Evolutionary conservation across 345 rosid genomes (phyloP).

Genomic region (Hypericum perforatum): DNA sequence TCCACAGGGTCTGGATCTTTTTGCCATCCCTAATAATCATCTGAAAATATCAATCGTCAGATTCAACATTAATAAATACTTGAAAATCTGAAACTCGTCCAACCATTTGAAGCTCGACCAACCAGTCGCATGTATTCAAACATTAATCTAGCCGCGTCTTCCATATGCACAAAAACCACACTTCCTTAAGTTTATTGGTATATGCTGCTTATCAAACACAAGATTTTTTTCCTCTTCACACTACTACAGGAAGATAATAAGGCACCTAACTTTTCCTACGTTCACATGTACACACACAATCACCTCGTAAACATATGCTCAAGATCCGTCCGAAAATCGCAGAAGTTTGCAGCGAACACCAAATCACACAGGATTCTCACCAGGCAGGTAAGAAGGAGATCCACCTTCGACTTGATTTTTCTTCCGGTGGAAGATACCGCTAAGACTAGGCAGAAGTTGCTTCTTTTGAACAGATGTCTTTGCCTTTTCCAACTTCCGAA

Average conservation of each 20-base stretch:
- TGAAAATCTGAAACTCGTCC: slow-evolving; percentile 15
- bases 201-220: slow-evolving; percentile 11
- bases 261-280: slow-evolving; percentile 9
- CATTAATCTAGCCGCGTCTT: slow-evolving; percentile 13
- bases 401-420: slow-evolving; percentile 83
- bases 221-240: slow-evolving; percentile 10
- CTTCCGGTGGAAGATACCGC: slow-evolving; percentile 62
- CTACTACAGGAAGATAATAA: slow-evolving; percentile 10
- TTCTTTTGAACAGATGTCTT: slow-evolving; percentile 51
- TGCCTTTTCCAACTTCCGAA: slow-evolving; percentile 48
- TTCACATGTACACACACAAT: slow-evolving; percentile 26
- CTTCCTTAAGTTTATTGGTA: slow-evolving; percentile 12
- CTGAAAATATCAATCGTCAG: too few relatives aligned
- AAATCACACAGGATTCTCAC: slow-evolving; percentile 51
- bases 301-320: slow-evolving; percentile 11
- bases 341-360: slow-evolving; percentile 10
- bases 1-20: too few relatives aligned
- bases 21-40: too few relatives aligned
- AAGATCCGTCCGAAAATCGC: slow-evolving; percentile 21
- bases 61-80: too few relatives aligned
- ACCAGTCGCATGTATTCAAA: slow-evolving; percentile 8
- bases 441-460: slow-evolving; percentile 47
- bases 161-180: slow-evolving; percentile 14
- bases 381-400: slow-evolving; percentile 67
- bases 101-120: too few relatives aligned